Base-by-base conservation (phyloP, 2,329 filamentous ascomycete species). In the Penicillium sp. region DNA sequence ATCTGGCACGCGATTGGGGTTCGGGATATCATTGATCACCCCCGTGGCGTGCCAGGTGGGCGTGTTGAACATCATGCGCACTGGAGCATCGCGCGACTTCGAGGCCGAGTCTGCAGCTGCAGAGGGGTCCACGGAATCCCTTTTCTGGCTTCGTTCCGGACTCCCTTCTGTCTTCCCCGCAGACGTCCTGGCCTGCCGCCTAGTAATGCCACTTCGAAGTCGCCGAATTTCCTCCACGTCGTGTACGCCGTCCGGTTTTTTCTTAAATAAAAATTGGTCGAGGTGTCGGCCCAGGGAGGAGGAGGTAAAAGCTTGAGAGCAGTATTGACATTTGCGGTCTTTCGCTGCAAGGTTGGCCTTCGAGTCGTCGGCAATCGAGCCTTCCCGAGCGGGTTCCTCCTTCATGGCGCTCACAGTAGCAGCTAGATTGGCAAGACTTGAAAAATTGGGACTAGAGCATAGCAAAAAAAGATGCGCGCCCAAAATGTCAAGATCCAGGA, bases 241-340 rank as follows among this genome's bases (percentile, higher is more conserved):
- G 74, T 97, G 93, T 43, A 96, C 77, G 46, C 92, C 92, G 75
- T 97, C 93, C 1, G 93, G 91, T 72, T 97, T 97, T 77, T 92
- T 95, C 55, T 92, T 88, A 69, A 92, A 92, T 67, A 97, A 92
- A 73, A 95, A 97, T 38, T 96, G 84, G 72, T 97, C 93, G 62
- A 97, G 86, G 75, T 97, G 93, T 43, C 93, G 88, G 46, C 93
- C 93, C 49, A 97, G 84, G 2, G 91, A 96, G 14, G 92, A 96
- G 1, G 92, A 97, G 14, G 93, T 97, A 70, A 97, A 97, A 6
- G 88, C 82, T 72, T 96, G 91, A 44, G 86, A 82, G 73, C 93
- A 97, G 77, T 90, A 97, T 34, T 88, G 89, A 72, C 93, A 97
- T 60, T 81, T 87, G 69, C 90, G 91, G 77, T 97, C 92, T 75